phyloP scores from a whole-genome alignment of 495 filamentous ascomycete species.

The Podospora conica region DNA sequence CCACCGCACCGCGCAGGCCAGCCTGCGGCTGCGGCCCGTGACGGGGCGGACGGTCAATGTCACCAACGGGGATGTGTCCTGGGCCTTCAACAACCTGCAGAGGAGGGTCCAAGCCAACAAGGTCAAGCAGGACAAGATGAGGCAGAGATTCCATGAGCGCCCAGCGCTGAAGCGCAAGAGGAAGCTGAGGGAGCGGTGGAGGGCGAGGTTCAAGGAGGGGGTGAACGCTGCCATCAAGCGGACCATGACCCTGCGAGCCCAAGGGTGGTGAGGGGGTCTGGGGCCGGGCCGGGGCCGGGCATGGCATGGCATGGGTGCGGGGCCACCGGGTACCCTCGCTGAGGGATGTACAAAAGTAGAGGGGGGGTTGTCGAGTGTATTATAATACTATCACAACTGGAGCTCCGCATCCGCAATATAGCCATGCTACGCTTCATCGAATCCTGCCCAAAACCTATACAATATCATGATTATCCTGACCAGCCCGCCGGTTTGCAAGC shows the following conservation, averaged over 20 bases:
- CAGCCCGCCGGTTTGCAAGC: neutral
- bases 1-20: neutral
- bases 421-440: neutral
- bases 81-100: constrained; percentile 49
- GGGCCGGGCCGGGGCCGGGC: neutral
- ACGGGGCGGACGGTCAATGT: constrained; percentile 57
- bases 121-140: constrained; percentile 41
- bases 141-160: constrained; percentile 64
- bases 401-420: neutral
- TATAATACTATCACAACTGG: neutral
- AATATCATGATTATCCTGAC: neutral
- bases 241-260: constrained; percentile 58
- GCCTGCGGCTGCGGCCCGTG: constrained; percentile 43
- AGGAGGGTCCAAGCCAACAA: constrained; percentile 41
- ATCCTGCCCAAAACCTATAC: neutral
- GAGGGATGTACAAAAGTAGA: neutral
- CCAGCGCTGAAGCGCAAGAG: constrained; percentile 70
- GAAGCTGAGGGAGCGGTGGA: constrained; percentile 59
- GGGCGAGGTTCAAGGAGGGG: constrained; percentile 55
- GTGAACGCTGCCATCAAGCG: constrained; percentile 54
- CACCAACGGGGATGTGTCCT: constrained; percentile 43
- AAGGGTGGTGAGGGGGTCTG: constrained; percentile 57
- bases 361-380: neutral
- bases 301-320: neutral
- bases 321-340: too few relatives aligned